These are phyloP conservation scores for Diutina pseudorugosa DNA, from an alignment of 1,139 yeast species.

Conservation along the genomic window DNA sequence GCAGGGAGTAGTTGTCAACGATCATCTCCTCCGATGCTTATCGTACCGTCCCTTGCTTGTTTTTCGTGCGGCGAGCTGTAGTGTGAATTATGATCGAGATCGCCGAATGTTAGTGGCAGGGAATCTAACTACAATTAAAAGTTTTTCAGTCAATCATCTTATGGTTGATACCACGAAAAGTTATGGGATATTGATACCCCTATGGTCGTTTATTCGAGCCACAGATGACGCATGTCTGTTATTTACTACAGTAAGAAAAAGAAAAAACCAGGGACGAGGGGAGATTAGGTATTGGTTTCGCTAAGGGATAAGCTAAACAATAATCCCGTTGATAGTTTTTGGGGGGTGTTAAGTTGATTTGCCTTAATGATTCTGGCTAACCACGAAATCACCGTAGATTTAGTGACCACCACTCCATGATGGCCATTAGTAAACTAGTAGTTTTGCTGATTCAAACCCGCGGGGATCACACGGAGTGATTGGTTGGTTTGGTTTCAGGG, in stretches of 20 bases:
- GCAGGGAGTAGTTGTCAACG: background rate
- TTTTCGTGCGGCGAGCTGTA: slow-evolving; percentile 1
- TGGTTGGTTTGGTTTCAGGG: too few species aligned
- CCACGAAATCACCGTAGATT: too few species aligned
- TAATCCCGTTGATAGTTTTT: too few species aligned
- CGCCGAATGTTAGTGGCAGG: background rate
- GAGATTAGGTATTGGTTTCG: too few species aligned
- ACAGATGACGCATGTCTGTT: background rate
- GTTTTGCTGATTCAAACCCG: too few species aligned
- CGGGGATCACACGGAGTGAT: too few species aligned
- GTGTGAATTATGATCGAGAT: background rate
- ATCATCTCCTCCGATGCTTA: background rate
- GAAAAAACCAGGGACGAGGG: background rate
- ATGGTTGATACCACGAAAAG: background rate
- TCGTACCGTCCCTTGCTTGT: background rate
- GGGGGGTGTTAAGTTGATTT: too few species aligned
- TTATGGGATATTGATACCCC: background rate
- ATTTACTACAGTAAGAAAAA: background rate
- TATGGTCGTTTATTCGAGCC: background rate
- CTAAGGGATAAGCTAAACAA: too few species aligned
- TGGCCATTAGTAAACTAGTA: too few species aligned
- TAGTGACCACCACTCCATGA: too few species aligned
- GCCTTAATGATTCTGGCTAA: too few species aligned
- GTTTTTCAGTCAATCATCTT: background rate
- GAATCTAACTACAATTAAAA: background rate